These are phyloP conservation scores for Globisporangium carolinianum DNA, from an alignment of 352 stramenopile species.

Conservation along the genomic window DNA sequence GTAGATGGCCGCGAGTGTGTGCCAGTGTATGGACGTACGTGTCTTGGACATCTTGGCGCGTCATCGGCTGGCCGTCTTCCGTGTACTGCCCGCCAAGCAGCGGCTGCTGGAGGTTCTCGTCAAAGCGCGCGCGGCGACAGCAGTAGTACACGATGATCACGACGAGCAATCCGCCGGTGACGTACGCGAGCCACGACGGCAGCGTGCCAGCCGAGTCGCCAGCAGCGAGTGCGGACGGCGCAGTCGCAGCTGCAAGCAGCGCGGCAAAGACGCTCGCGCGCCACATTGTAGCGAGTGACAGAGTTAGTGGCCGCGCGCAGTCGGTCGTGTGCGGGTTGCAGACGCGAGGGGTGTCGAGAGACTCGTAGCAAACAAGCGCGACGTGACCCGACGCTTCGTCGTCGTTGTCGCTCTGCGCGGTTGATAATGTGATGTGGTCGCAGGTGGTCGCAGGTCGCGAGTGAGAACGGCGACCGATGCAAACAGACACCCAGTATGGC, in stretches of 20 bases:
- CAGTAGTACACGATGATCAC: constrained; percentile 89
- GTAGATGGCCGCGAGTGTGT: constrained; percentile 21
- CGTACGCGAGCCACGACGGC: constrained; percentile 78
- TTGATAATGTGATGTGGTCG: background rate
- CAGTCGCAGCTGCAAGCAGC: constrained; percentile 22
- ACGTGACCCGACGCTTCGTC: no score
- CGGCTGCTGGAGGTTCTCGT: constrained; percentile 82
- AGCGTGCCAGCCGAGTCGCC: constrained; percentile 30
- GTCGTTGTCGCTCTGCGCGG: no score
- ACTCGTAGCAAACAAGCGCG: no score
- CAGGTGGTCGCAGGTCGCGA: background rate
- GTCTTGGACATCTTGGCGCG: constrained; percentile 81
- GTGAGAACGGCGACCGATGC: no score
- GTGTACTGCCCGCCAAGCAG: constrained; percentile 82
- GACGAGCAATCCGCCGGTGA: constrained; percentile 73
- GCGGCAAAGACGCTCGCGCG: constrained; percentile 23
- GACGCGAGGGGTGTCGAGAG: no score
- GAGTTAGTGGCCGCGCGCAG: no score
- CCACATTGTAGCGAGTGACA: constrained; percentile 4
- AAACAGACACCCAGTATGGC: background rate
- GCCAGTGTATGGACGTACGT: constrained; percentile 15
- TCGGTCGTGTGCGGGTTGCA: no score
- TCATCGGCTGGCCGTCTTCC: constrained; percentile 82
- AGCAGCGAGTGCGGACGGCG: constrained; percentile 20
- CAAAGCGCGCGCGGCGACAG: constrained; percentile 77